These are phyloP conservation scores for Pichia sp. DNA, from an alignment of 1,139 yeast species.

Conservation along the genomic window DNA sequence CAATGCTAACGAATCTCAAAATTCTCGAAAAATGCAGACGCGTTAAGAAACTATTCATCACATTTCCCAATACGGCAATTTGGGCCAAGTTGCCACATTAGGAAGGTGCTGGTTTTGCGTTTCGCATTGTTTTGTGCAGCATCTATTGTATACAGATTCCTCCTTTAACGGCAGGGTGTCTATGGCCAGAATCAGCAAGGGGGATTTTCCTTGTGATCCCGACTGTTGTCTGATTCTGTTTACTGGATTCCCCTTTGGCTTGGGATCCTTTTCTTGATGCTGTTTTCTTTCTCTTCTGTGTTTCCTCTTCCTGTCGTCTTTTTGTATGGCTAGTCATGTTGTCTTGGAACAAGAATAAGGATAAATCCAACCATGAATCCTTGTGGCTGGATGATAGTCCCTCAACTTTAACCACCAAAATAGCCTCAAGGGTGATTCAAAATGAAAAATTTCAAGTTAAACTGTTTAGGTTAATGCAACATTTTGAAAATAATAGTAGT, in stretches of 20 bases:
- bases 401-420: neutral
- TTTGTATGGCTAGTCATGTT: neutral
- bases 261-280: neutral
- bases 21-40: neutral
- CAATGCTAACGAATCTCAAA: no score
- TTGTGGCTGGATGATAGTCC: conserved; percentile 11
- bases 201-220: neutral
- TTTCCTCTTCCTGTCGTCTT: neutral
- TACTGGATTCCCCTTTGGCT: neutral
- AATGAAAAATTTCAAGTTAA: conserved; percentile 5
- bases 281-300: neutral
- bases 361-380: neutral
- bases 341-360: neutral
- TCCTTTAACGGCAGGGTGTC: neutral
- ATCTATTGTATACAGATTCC: neutral
- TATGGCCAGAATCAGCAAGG: neutral
- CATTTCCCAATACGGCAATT: neutral
- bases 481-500: conserved; percentile 3
- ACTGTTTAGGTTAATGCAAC: conserved; percentile 1
- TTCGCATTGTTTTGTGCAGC: neutral
- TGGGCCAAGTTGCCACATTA: neutral
- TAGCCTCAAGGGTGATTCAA: neutral
- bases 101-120: neutral
- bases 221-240: neutral
- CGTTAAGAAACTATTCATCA: neutral